A percentile compares a stretch with the other conserved stretches of the same genome.
Evolutionary conservation across 805 yeast species (phyloP).

Genomic region (Suhomyces sp.): DNA sequence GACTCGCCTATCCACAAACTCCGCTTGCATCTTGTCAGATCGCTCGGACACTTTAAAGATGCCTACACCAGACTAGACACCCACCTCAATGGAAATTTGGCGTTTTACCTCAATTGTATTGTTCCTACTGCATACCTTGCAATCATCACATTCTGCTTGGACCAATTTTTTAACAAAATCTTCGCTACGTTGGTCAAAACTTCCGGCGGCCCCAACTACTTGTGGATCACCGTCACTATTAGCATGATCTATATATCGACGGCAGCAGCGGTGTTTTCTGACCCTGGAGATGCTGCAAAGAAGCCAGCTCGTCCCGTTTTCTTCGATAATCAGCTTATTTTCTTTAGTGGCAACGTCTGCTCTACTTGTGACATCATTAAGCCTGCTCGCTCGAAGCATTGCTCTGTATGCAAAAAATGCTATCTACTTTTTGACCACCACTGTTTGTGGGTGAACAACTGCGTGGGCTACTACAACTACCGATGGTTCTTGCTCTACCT

Average conservation of each 20-base stretch:
- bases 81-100: constrained; percentile 19
- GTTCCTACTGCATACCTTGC: constrained; percentile 43
- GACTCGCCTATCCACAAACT: constrained; percentile 31
- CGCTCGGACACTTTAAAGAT: constrained; percentile 2
- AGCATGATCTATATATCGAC: constrained; percentile 33
- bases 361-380: constrained; percentile 44
- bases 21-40: constrained; percentile 10
- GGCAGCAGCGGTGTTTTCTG: constrained; percentile 34
- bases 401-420: constrained; percentile 57
- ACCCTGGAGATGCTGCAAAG: constrained; percentile 40
- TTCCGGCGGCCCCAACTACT: constrained; percentile 7
- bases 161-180: constrained; percentile 30
- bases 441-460: constrained; percentile 67
- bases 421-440: constrained; percentile 55
- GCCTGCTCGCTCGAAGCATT: constrained; percentile 67
- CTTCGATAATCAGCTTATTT: constrained; percentile 51
- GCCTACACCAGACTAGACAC: constrained; percentile 18
- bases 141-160: constrained; percentile 33
- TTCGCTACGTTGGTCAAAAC: constrained; percentile 15
- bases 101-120: constrained; percentile 35
- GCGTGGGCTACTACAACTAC: constrained; percentile 68
- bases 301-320: constrained; percentile 15
- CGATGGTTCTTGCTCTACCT: constrained; percentile 59
- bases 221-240: constrained; percentile 31
- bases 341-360: constrained; percentile 45